Evolutionary conservation across 1,284 basidiomycete species (phyloP).

Genomic region (Pseudozyma sp.): DNA sequence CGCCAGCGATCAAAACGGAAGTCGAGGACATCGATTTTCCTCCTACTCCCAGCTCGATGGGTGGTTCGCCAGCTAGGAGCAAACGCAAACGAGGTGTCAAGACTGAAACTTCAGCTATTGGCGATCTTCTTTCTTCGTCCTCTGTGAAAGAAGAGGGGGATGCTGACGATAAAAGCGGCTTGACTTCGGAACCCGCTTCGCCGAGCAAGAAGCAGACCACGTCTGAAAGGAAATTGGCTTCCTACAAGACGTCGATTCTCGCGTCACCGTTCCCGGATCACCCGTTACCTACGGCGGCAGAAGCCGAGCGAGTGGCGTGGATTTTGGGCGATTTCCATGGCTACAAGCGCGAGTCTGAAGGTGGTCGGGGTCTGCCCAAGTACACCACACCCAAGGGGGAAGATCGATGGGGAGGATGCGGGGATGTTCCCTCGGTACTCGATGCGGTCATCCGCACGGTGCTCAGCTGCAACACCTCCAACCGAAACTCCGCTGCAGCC

Average conservation of each 20-base stretch:
- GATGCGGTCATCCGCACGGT: slow-evolving; percentile 80
- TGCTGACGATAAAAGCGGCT: neutral
- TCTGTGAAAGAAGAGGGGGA: slow-evolving; percentile 16
- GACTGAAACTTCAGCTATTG: slow-evolving; percentile 9
- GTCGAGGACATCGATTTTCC: slow-evolving; percentile 11
- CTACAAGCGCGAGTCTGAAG: slow-evolving; percentile 47
- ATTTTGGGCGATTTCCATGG: slow-evolving; percentile 59
- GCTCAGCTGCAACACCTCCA: slow-evolving; percentile 80
- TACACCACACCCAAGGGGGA: slow-evolving; percentile 36
- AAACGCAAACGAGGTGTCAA: slow-evolving; percentile 27
- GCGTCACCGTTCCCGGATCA: slow-evolving; percentile 55
- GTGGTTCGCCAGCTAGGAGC: neutral
- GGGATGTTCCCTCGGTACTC: slow-evolving; percentile 70
- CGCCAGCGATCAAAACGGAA: slow-evolving; percentile 15
- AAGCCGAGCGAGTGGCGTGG: slow-evolving; percentile 58
- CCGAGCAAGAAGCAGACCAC: slow-evolving; percentile 31
- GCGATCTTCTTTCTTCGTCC: slow-evolving; percentile 9
- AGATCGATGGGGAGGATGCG: slow-evolving; percentile 54
- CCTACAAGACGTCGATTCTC: slow-evolving; percentile 44
- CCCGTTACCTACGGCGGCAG: slow-evolving; percentile 47
- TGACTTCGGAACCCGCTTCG: neutral
- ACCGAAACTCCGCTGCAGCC: slow-evolving; percentile 76
- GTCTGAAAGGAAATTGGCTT: slow-evolving; percentile 50
- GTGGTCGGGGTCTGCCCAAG: slow-evolving; percentile 41
- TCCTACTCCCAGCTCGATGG: slow-evolving; percentile 8